Base-by-base conservation (phyloP, 1,284 basidiomycete species). In the Ganoderma boninense region DNA sequence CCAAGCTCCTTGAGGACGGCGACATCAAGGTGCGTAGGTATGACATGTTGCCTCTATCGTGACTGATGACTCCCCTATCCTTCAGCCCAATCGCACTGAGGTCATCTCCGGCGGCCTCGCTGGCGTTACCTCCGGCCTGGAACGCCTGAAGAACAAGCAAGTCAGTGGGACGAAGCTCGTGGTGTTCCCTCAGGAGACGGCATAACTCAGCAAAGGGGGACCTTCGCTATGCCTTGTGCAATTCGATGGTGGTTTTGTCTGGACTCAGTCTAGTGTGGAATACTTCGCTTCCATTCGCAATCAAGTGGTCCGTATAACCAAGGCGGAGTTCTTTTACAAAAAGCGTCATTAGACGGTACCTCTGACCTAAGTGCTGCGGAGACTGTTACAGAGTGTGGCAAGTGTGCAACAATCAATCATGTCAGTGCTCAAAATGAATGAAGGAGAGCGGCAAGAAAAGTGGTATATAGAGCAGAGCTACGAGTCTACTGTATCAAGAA, bases 121-220 rank as follows among this genome's bases (percentile, higher is more conserved):
- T 1, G 87, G 84, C 5, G 83, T 90, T 20, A 60, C 73, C 0
- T 80, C 68, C 14, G 89, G 85, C 0, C 73, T 90, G 67, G 78
- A 82, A 35, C 79, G 80, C 67, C 65, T 90, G 76, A 77, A 80
- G 73, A 74, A 76, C 3, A 79, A 82, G 8, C 70, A 83, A 65
- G 81, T 89, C 18, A 88, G 86, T 38, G 87, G 84, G 0, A 75
- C 77, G 23, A 89, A 90, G 74, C 76, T 90, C 13, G 81, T 90
- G 14, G 85, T 74, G 4, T 82, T 77, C 59, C 87, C 88, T 3
- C 82, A 84, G 62, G 86, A 89, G 71, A 86, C 81, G 32, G 62
- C 35, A 26, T 67, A 56, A 65, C 23, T 11, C 13, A 2, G 32
- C 20, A n/a, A n/a, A 29, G 23, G n/a, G n/a, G 23, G n/a, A 10